These are phyloP conservation scores for Ceratobasidium sp. DNA, from an alignment of 1,284 basidiomycete species.

Conservation along the genomic window DNA sequence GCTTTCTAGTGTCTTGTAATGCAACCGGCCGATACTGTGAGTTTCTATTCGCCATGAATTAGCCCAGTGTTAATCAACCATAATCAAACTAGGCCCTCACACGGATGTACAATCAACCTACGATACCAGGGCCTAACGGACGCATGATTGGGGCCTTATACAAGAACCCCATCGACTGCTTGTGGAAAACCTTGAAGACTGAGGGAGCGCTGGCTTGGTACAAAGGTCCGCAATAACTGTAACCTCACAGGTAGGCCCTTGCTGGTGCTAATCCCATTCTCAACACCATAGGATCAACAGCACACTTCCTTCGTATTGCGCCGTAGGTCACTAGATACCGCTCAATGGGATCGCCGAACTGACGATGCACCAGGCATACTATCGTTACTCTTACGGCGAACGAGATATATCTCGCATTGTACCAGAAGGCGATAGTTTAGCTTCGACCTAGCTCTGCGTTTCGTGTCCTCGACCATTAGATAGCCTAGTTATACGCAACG, in stretches of 20 bases:
- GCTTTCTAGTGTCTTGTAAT: conserved; percentile 73
- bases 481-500: too few species aligned
- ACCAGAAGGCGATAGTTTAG: conserved; percentile 55
- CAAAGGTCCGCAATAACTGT: conserved; percentile 64
- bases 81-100: conserved; percentile 72
- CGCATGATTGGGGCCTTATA: conserved; percentile 80
- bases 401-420: conserved; percentile 80
- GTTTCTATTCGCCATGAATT: conserved; percentile 46
- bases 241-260: not conserved
- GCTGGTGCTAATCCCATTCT: conserved; percentile 1
- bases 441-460: too few species aligned
- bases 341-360: conserved; percentile 44
- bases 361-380: conserved; percentile 50
- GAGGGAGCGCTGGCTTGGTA: conserved; percentile 94
- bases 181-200: conserved; percentile 92
- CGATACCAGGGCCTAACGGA: conserved; percentile 73
- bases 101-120: conserved; percentile 96
- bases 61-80: conserved; percentile 44
- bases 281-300: conserved; percentile 72
- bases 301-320: conserved; percentile 89
- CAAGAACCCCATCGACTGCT: conserved; percentile 91
- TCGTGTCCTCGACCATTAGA: too few species aligned
- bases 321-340: conserved; percentile 63
- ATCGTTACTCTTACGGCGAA: conserved; percentile 87
- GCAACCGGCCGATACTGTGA: conserved; percentile 87